Evolutionary conservation across 495 filamentous ascomycete genomes (phyloP).

Genomic region (Oidiodendron maius): DNA sequence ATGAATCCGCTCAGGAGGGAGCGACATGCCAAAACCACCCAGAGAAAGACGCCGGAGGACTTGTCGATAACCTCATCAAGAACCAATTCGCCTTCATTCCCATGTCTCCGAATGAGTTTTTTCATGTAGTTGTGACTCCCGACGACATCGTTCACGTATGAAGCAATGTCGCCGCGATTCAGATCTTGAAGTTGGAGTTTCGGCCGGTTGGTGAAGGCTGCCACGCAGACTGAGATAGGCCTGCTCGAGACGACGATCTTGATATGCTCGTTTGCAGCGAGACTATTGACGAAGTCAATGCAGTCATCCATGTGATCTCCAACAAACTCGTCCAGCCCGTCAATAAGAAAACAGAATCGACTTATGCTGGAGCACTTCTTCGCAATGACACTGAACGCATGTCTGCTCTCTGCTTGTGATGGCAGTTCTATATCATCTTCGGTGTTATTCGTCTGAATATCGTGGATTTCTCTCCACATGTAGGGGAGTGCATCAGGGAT

Average conservation of each 20-base stretch:
- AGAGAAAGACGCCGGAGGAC: conserved; percentile 29
- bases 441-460: neutral
- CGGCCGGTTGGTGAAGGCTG: conserved; percentile 6
- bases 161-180: conserved; percentile 13
- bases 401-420: neutral
- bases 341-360: neutral
- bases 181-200: conserved; percentile 23
- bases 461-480: neutral
- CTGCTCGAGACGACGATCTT: neutral
- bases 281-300: neutral
- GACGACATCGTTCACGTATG: conserved; percentile 5
- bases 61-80: conserved; percentile 21
- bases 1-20: neutral
- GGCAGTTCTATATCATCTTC: neutral
- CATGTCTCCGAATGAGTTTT: neutral
- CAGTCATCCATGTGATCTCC: neutral
- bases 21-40: conserved; percentile 22
- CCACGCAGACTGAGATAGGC: neutral
- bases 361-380: neutral
- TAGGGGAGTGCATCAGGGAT: neutral
- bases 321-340: neutral
- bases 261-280: too few species aligned
- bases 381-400: neutral
- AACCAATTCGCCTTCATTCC: conserved; percentile 2
- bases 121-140: neutral